Base-by-base conservation (phyloP, 1,139 yeast genomes). In the Blastobotrys indianensis region DNA sequence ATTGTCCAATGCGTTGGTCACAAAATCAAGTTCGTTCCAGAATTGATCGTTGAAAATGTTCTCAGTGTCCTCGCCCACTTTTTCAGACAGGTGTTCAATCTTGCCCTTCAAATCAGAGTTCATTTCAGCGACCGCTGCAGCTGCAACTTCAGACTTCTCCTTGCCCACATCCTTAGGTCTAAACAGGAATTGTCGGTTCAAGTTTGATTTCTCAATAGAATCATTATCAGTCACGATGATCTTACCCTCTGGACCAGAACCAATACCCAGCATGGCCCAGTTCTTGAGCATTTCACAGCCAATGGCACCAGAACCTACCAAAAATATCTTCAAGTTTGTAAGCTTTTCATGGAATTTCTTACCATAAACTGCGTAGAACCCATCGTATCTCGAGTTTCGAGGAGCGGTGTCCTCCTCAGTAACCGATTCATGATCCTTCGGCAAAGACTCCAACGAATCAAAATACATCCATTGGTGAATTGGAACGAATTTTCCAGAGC, bases 281-380 rank as follows among this genome's bases (percentile, higher is more conserved):
- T 88, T 90, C 69, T 92, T 92, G 61, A 92, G 75, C 94, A 94
- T 92, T 70, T 92, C 99, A 70, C 99, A 92, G 41, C 99, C 99
- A 73, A 92, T 92, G 34, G 99, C 99, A 63, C 99, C 99, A 2
- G 97, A 80, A 43, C 99, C 99, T 37, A 92, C 98, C 55, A 92
- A 73, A 66, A 92, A 92, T 4, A 90, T 87, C 61, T 78, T 83
- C 54, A 85, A 71, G 65, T 90, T 86, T 39, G 86, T 78, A 51
- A 92, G 68, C 42, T 71, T 72, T 58, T 83, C 79, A 61, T 86
- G 92, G 69, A 78, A 87, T 37, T 78, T 77, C 48, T 76, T 65
- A 53, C 99, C 99, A 58, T 88, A 88, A 1, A 92, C 96, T 3
- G 97, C 97, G 59, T 88, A 84, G 69, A 88, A 96, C 13, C 80